Base-by-base conservation (phyloP, 2,329 filamentous ascomycete genomes). In the Ceratocystis ficicola region DNA sequence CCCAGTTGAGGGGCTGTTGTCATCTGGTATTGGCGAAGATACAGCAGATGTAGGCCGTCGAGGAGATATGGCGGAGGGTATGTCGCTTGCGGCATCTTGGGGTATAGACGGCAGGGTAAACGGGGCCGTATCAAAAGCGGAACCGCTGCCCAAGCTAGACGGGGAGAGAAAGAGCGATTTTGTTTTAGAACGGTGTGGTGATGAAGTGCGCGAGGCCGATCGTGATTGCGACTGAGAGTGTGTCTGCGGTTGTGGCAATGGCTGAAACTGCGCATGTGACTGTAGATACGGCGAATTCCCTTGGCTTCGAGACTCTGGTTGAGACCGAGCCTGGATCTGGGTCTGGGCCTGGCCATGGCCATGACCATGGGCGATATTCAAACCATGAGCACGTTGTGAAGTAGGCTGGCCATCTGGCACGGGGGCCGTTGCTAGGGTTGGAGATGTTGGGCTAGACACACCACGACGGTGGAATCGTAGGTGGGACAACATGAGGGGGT, bases 391-490 rank as follows among this genome's bases (percentile, higher is more conserved):
- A 22, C 50, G 50, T 44, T 59, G 66, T 15, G 60, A 62, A n/a
- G 66, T 46, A 10, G 62, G 17, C 17, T 48, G 62, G n/a, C 48
- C 59, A 32, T 65, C 66, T 17, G 59, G n/a, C 17, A 25, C 61
- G 25, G 61, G 60, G 5, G 44, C 36, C 20, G 57, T 50, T 76
- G 72, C 66, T 77, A 78, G 66, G 30, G 77, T 72, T 4, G 82
- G 81, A 44, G 82, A 83, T 28, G 78, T 76, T 68, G 82, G 81
- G 74, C 79, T 82, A 65, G 81, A 83, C 70, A 78, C 77, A 61
- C 77, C 81, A 71, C 81, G 80, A 70, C 82, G 80, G 71, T 84
- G 82, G 74, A 84, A 83, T 71, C 81, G 81, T 61, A 84, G 76
- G 73, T 81, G 78, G 69, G 79, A 81, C 64, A 81, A 75, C 80